Evolutionary conservation across 2,329 filamentous ascomycete genomes (phyloP).

Genomic region (Trichophyton schoenleinii): DNA sequence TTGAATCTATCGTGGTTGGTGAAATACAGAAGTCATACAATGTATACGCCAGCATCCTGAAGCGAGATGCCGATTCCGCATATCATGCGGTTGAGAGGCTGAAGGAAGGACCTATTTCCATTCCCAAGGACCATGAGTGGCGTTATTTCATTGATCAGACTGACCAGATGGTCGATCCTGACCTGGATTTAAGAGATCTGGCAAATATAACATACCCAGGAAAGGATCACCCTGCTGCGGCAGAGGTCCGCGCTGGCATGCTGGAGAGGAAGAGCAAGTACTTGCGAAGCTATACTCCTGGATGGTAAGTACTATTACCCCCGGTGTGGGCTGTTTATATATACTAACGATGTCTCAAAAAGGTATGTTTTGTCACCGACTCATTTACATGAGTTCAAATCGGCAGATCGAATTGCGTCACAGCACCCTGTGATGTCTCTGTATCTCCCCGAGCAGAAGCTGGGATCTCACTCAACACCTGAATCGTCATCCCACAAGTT

Average conservation of each 20-base stretch:
- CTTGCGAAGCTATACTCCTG: constrained; percentile 89
- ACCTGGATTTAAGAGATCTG: constrained; percentile 60
- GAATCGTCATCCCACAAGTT: constrained; percentile 91
- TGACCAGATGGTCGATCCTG: constrained; percentile 76
- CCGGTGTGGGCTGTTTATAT: not conserved
- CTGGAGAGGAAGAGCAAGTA: constrained; percentile 98
- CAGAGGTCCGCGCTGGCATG: constrained; percentile 80
- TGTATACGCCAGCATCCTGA: constrained; percentile 79
- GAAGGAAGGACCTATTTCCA: constrained; percentile 71
- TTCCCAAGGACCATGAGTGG: constrained; percentile 93
- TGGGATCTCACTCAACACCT: constrained; percentile 76
- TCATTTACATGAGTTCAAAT: constrained; percentile 97
- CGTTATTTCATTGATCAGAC: constrained; percentile 65
- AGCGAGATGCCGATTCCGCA: constrained; percentile 74
- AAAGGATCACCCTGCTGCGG: constrained; percentile 66
- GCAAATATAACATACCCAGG: constrained; percentile 86
- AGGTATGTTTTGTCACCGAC: constrained; percentile 95
- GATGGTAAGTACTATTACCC: constrained; percentile 53
- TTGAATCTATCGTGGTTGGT: constrained; percentile 90
- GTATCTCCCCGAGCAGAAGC: constrained; percentile 85
- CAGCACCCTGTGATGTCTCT: constrained; percentile 93
- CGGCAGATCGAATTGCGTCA: constrained; percentile 70
- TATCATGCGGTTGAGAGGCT: constrained; percentile 69
- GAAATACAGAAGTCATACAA: constrained; percentile 98
- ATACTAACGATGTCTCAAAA: constrained; percentile 1